These are phyloP conservation scores for Cyamopsis tetragonoloba DNA, from an alignment of 306 rosid species.

Conservation along the genomic window DNA sequence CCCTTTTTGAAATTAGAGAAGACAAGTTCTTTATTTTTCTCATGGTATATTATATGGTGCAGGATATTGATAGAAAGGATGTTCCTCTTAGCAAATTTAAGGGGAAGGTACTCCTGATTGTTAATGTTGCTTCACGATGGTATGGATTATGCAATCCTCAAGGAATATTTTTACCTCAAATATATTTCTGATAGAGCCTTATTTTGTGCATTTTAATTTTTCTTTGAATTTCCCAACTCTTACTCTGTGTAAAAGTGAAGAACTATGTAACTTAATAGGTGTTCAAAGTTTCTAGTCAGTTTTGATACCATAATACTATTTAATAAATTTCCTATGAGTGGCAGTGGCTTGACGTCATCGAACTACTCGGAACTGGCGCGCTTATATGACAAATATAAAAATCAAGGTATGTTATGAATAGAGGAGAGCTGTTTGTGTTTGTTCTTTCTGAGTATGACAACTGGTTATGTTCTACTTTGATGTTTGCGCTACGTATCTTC, in stretches of 20 bases:
- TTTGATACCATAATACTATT: slow-evolving; percentile 20
- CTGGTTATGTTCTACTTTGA: slow-evolving; percentile 12
- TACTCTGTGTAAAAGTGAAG: neutral
- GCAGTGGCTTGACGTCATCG: slow-evolving; percentile 84
- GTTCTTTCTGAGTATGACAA: neutral
- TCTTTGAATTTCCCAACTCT: neutral
- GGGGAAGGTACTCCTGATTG: slow-evolving; percentile 90
- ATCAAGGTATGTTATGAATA: slow-evolving; percentile 54
- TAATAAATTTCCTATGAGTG: slow-evolving; percentile 27
- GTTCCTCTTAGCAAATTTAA: slow-evolving; percentile 76
- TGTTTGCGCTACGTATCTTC: neutral
- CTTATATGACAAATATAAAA: slow-evolving; percentile 76
- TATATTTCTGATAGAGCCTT: neutral
- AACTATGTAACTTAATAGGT: neutral
- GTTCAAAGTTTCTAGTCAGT: slow-evolving; percentile 2
- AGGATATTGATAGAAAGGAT: slow-evolving; percentile 92
- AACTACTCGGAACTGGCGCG: slow-evolving; percentile 90
- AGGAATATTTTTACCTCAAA: neutral
- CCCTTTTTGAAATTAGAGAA: neutral
- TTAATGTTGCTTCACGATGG: slow-evolving; percentile 98
- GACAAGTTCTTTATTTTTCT: neutral
- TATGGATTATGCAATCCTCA: slow-evolving; percentile 37
- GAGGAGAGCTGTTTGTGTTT: slow-evolving; percentile 17
- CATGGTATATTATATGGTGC: slow-evolving; percentile 25
- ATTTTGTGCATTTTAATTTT: neutral